Evolutionary conservation across 345 rosid genomes (phyloP).

Genomic region (Eucalyptus polybractea): DNA sequence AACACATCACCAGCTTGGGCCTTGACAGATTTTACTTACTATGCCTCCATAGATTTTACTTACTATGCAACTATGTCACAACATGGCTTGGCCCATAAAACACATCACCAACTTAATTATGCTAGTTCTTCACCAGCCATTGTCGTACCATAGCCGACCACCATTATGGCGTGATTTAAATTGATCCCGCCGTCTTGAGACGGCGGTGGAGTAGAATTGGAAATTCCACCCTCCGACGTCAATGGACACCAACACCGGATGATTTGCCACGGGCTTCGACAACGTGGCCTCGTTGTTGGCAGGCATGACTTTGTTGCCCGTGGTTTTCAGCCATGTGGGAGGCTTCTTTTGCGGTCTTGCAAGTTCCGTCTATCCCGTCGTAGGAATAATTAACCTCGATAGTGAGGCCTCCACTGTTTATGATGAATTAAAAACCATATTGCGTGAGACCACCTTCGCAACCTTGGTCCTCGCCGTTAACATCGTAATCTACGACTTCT

Average conservation of each 20-base stretch:
- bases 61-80: too few species aligned
- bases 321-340: not conserved
- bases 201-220: not conserved
- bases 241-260: conserved; percentile 4
- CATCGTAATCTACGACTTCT: conserved; percentile 12
- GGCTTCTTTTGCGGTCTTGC: not conserved
- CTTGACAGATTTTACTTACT: rapidly evolving
- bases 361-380: not conserved
- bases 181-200: not conserved
- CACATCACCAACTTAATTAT: too few species aligned
- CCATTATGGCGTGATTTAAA: not conserved
- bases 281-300: not conserved
- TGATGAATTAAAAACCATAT: conserved; percentile 11
- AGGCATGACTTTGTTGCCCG: conserved; percentile 1
- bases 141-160: too few species aligned
- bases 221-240: not conserved
- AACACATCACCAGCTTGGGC: too few species aligned
- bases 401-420: not conserved
- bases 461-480: conserved; percentile 1
- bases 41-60: too few species aligned
- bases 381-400: not conserved
- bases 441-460: conserved; percentile 11
- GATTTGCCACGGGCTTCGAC: not conserved
- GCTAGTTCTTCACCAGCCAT: too few species aligned
- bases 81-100: too few species aligned